Conservation (phyloP, 495 filamentous ascomycete species). For the Lasiosphaeria ovina region DNA sequence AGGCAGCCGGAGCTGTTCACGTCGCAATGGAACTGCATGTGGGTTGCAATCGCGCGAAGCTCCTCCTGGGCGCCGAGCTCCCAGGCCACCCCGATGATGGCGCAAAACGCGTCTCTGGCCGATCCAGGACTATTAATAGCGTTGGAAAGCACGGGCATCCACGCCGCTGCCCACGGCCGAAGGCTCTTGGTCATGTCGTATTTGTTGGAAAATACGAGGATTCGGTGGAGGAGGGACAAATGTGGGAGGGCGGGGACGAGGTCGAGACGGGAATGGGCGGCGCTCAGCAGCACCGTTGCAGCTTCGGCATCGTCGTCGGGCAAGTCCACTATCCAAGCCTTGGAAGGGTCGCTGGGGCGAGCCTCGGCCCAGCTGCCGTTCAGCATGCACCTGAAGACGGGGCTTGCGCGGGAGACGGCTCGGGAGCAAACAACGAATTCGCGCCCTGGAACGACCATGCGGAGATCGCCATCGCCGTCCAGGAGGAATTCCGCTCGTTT, state of each 20-base stretch:
- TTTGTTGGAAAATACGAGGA: constrained; percentile 5
- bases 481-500: not conserved
- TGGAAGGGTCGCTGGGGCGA: not conserved
- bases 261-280: not conserved
- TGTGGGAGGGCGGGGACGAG: not conserved
- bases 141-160: not conserved
- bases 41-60: not conserved
- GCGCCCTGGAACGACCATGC: not conserved
- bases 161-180: not conserved
- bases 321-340: not conserved
- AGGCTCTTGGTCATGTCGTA: constrained; percentile 7
- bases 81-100: not conserved
- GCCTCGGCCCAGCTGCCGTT: not conserved
- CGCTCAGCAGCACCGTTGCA: not conserved
- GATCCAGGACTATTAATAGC: not conserved
- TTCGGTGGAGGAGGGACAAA: not conserved
- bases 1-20: too few relatives aligned
- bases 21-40: too few relatives aligned
- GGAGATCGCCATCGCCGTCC: not conserved
- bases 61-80: not conserved
- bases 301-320: not conserved
- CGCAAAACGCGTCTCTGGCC: not conserved
- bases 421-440: constrained; percentile 6
- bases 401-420: not conserved
- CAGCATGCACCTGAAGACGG: constrained; percentile 2